Base-by-base conservation (phyloP, 2,329 filamentous ascomycete genomes). In the Dactylellina leptospora region DNA sequence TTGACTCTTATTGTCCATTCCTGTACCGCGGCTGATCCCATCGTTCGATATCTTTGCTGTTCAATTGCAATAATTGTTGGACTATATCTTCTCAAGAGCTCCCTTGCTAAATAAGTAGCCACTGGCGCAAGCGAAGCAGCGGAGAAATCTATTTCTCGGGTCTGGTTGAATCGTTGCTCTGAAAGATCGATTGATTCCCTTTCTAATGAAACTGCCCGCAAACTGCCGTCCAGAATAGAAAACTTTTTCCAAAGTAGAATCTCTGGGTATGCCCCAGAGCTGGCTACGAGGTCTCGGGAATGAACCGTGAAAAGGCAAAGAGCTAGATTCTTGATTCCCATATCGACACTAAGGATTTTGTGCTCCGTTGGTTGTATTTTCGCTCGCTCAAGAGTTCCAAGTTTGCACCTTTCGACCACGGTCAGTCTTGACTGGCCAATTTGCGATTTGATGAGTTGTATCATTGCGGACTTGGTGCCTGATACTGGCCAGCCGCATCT, bases 1-100 rank as follows among this genome's bases (percentile, higher is more conserved):
- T 93, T 93, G 6, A 96, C 91, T 0, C 90, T 83, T 40, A 95
- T 78, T 2, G 91, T 93, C 91, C 91, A 96, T 79, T 96, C 90
- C 70, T 88, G 85, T 1, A 96, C 87, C 0, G 87, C 84, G 0
- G 85, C 81, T 0, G 81, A 83, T 6, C 89, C 85, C n/a, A 83
- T 84, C 1, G 86, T 88, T 1, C 91, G 87, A 76, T 83, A 85
- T 2, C 85, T 83, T 76, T 87, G 85, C 16, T 83, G 81, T 78
- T 86, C 85, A 64, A 96, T 92, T 0, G 95, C 81, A 27, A 96
- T 82, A 56, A 89, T 84, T 2, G 87, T 87, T 0, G 91, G 90
- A 0, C 82, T 78, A 61, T 87, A 83, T 0, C 78, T 10, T 4
- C 23, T 20, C 9, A 64, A 22, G n/a, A 72, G 54, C 5, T 60